phyloP scores from a whole-genome alignment of 2,329 filamentous ascomycete genomes.

The Diplodia corticola region DNA sequence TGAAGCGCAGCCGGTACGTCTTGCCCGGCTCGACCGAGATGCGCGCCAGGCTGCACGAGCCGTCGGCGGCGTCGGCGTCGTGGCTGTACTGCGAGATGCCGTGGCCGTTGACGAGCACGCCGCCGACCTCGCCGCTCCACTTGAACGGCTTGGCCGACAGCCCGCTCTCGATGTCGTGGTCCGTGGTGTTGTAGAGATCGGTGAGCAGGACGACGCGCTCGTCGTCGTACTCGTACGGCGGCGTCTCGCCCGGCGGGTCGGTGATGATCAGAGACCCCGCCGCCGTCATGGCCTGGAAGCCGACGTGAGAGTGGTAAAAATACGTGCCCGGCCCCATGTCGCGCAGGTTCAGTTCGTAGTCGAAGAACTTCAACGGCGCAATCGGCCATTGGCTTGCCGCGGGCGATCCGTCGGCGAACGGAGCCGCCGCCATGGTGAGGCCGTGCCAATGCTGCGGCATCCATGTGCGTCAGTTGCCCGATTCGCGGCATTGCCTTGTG shows the following conservation, averaged over 20 bases:
- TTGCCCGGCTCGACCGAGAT: constrained; percentile 61
- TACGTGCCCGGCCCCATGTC: constrained; percentile 61
- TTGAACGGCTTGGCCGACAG: constrained; percentile 52
- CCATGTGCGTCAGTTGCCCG: neutral
- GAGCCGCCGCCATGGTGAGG: constrained; percentile 58
- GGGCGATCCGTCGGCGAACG: constrained; percentile 65
- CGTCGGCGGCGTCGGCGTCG: constrained; percentile 31
- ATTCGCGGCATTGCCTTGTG: too few species aligned
- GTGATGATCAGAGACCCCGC: constrained; percentile 61
- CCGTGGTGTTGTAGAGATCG: constrained; percentile 60
- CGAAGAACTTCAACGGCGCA: constrained; percentile 61
- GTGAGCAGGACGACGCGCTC: constrained; percentile 58
- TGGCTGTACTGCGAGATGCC: constrained; percentile 42
- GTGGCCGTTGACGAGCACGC: constrained; percentile 60
- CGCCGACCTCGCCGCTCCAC: constrained; percentile 61
- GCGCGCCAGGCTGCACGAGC: constrained; percentile 49
- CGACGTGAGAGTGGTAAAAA: constrained; percentile 69
- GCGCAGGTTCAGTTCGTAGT: constrained; percentile 62
- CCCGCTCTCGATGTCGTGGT: constrained; percentile 53
- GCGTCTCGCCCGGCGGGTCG: constrained; percentile 37
- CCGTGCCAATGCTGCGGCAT: constrained; percentile 65
- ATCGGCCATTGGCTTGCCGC: constrained; percentile 66
- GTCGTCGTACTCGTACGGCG: constrained; percentile 63
- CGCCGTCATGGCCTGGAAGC: constrained; percentile 61
- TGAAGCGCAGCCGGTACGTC: constrained; percentile 63